Percentiles rank a stretch among this genome's conserved stretches.
phyloP scores from a whole-genome alignment of 2,329 filamentous ascomycete genomes.

The Cordyceps militaris region DNA sequence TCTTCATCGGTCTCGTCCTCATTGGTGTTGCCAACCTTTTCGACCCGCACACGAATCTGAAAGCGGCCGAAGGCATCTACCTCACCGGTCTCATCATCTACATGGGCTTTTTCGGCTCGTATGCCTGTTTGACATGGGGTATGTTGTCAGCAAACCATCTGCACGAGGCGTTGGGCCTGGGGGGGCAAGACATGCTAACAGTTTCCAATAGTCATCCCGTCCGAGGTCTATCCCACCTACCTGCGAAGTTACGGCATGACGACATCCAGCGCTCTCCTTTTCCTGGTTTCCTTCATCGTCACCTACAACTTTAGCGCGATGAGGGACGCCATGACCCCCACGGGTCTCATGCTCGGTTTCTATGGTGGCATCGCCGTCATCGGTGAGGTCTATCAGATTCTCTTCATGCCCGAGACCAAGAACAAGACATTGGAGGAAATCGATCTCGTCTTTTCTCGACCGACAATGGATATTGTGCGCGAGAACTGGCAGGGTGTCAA shows the following conservation, averaged over 20 bases:
- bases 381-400: slow-evolving; percentile 64
- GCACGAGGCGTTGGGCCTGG: not conserved
- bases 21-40: slow-evolving; percentile 60
- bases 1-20: slow-evolving; percentile 61
- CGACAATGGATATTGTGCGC: slow-evolving; percentile 54
- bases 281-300: slow-evolving; percentile 64
- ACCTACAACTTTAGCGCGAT: slow-evolving; percentile 70
- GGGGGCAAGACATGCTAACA: not conserved
- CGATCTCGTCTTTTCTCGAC: slow-evolving; percentile 57
- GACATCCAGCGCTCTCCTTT: slow-evolving; percentile 59
- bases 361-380: slow-evolving; percentile 66
- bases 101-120: slow-evolving; percentile 62
- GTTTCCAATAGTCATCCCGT: slow-evolving; percentile 44
- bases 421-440: slow-evolving; percentile 64
- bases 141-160: not conserved
- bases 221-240: slow-evolving; percentile 67
- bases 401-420: slow-evolving; percentile 74
- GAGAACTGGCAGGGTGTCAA: slow-evolving; percentile 42
- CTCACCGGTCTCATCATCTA: slow-evolving; percentile 61
- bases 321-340: slow-evolving; percentile 59
- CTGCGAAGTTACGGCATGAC: slow-evolving; percentile 69
- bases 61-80: slow-evolving; percentile 52
- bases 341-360: slow-evolving; percentile 61
- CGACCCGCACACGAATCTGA: slow-evolving; percentile 35
- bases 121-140: slow-evolving; percentile 56